Base-by-base conservation (phyloP, 1,284 basidiomycete genomes). In the Chalciporus piperatoides region DNA sequence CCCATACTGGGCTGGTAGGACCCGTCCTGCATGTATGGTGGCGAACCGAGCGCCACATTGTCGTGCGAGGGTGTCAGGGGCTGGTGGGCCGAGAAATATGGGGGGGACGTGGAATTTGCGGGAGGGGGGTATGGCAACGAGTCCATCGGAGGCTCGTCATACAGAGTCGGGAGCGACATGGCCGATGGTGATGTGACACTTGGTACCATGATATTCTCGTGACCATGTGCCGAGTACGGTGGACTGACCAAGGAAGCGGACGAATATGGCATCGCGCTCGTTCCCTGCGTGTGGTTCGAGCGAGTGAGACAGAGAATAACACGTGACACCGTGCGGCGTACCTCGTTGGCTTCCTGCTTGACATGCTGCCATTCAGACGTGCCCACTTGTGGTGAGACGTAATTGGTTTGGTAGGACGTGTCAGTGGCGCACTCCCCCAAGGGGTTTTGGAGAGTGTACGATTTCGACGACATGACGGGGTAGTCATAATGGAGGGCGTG, bases 381-480 rank as follows among this genome's bases (percentile, higher is more conserved):
- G 21, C 39, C 6, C 21, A 33, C 25, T n/a, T 42, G 49, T 2
- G 49, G 49, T 4, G 24, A 19, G 19, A 38, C 19, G 19, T 12
- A 41, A 5, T 10, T 14, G 10, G 23, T 21, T 2, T 43, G 48
- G 3, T 27, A 8, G 17, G 36, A 41, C 4, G 23, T 27, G 7
- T 12, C n/a, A 9, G 48, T 6, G 1, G 36, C 15, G 6, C 11
- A 5, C 11, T 68, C 55, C 10, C 64, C 64, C 2, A 65, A 19
- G n/a, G 63, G 55, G 15, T 66, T 56, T 8, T 55, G 53, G 0
- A 69, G 49, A 12, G 67, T 66, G 11, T 68, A 66, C 0, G 68
- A 69, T 32, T 65, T 69, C 4, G 53, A 61, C 9, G 49, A 38
- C 19, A 53, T 24, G 36, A 45, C 42, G 0, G 37, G 43, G 3